phyloP scores from a whole-genome alignment of 805 yeast genomes.

The Cyberlindnera bimundalis region DNA sequence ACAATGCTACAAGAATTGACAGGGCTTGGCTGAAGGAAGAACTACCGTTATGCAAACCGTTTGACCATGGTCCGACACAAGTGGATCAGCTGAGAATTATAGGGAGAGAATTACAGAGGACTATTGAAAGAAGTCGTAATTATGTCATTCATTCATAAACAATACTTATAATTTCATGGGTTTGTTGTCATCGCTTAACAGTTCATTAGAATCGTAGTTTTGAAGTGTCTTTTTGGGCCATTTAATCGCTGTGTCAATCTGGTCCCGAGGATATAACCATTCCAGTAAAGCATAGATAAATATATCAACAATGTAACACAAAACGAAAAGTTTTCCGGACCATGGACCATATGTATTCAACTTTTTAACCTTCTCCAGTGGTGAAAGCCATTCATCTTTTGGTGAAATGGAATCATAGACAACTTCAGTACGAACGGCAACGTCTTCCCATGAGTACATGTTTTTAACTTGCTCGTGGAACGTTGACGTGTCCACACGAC shows the following conservation, averaged over 20 bases:
- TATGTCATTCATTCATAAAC: conserved; percentile 2
- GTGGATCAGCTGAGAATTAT: conserved; percentile 22
- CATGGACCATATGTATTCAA: conserved; percentile 72
- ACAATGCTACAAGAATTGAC: neutral
- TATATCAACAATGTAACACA: conserved; percentile 80
- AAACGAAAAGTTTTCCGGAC: conserved; percentile 80
- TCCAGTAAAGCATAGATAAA: conserved; percentile 62
- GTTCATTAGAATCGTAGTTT: neutral
- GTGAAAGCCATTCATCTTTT: conserved; percentile 25
- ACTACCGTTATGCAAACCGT: conserved; percentile 10
- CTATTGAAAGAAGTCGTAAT: conserved; percentile 7
- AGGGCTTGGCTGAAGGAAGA: conserved; percentile 13
- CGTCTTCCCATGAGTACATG: conserved; percentile 92
- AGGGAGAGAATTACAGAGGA: conserved; percentile 18
- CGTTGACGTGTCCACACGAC: conserved; percentile 60
- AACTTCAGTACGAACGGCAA: conserved; percentile 79
- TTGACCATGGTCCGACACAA: conserved; percentile 2
- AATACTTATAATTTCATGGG: no score
- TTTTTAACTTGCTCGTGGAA: conserved; percentile 75
- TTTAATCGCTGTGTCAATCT: conserved; percentile 72
- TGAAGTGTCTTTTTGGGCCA: conserved; percentile 55
- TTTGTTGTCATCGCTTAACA: neutral
- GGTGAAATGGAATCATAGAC: conserved; percentile 62
- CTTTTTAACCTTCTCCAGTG: conserved; percentile 56
- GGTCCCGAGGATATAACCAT: conserved; percentile 60